Evolutionary conservation across 2,329 filamentous ascomycete genomes (phyloP).

Genomic region (Colletotrichum gloeosporioides): DNA sequence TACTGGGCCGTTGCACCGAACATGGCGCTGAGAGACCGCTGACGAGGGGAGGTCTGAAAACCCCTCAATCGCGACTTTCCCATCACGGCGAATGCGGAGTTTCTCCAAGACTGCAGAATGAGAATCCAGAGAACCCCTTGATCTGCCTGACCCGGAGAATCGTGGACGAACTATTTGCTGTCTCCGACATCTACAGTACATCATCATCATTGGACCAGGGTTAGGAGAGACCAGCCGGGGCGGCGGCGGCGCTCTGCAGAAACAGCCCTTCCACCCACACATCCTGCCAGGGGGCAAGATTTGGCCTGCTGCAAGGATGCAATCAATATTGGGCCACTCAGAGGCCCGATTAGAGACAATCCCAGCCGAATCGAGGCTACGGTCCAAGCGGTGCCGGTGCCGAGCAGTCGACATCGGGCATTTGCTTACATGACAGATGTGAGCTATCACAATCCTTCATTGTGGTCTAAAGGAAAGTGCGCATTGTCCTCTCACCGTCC

Average conservation of each 20-base stretch:
- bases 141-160: neutral
- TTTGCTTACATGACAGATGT: neutral
- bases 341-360: conserved; percentile 10
- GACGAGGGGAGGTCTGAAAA: neutral
- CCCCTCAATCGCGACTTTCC: neutral
- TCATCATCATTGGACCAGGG: neutral
- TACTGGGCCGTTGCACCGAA: neutral
- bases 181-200: neutral
- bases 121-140: neutral
- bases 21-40: neutral
- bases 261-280: neutral
- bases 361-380: neutral
- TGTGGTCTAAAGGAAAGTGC: neutral
- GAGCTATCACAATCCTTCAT: neutral
- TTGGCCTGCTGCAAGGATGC: conserved; percentile 13
- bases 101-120: neutral
- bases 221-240: neutral
- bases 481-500: neutral
- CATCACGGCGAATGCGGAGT: neutral
- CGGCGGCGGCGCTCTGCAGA: neutral
- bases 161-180: neutral
- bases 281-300: conserved; percentile 2
- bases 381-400: conserved; percentile 1
- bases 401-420: neutral
- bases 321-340: conserved; percentile 13